Conservation (phyloP, 768 basidiomycete genomes). For the Ephemerocybe angulata region DNA sequence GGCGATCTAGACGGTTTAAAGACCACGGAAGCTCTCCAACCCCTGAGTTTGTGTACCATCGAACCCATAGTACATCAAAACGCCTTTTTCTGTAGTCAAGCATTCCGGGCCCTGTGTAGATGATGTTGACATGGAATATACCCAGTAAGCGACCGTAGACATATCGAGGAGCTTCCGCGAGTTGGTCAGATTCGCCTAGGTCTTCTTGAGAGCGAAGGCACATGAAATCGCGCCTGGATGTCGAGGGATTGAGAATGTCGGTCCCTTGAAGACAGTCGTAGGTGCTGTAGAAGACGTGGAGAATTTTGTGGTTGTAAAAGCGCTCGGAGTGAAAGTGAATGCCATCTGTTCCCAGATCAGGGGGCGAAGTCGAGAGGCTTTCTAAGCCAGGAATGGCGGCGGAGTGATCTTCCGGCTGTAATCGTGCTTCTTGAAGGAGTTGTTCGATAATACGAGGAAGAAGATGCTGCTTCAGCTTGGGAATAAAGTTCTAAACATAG, state of each 20-base stretch:
- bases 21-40: background rate
- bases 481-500: background rate
- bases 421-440: background rate
- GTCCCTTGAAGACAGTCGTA: constrained; percentile 14
- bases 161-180: background rate
- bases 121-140: background rate
- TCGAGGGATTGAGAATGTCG: constrained; percentile 15
- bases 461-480: background rate
- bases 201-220: background rate
- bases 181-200: background rate
- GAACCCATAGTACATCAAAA: background rate
- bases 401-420: background rate
- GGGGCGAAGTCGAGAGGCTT: background rate
- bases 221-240: background rate
- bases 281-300: constrained; percentile 15
- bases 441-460: background rate
- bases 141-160: background rate
- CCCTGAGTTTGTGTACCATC: background rate
- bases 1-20: background rate
- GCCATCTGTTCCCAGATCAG: background rate
- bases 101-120: background rate
- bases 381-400: background rate
- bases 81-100: background rate
- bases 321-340: background rate
- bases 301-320: constrained; percentile 12